A percentile compares a stretch with the other conserved stretches of the same genome.
These are phyloP conservation scores for Candida arabinofermentans DNA, from an alignment of 805 yeast genomes.

Conservation along the genomic window DNA sequence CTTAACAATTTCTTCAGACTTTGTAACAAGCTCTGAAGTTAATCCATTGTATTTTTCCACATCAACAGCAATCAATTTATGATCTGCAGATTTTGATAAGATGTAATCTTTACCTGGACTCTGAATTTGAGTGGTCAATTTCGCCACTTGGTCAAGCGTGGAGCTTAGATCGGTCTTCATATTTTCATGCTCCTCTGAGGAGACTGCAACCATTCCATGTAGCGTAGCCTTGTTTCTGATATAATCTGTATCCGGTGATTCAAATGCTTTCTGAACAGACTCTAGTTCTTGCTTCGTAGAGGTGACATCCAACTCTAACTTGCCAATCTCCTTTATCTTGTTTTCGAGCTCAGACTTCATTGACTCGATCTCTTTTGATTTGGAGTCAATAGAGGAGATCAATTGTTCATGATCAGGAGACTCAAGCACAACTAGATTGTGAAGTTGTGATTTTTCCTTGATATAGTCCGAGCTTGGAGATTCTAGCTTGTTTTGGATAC, in stretches of 20 bases:
- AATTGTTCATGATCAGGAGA: constrained; percentile 9
- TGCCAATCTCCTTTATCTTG: background rate
- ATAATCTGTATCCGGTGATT: constrained; percentile 29
- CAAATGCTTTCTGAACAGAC: constrained; percentile 3
- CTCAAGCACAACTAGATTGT: constrained; percentile 21
- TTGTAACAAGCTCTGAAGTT: background rate
- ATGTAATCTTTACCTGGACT: constrained; percentile 27
- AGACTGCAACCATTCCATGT: constrained; percentile 8
- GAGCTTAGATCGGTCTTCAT: constrained; percentile 1
- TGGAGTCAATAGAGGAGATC: constrained; percentile 14
- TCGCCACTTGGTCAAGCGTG: constrained; percentile 8
- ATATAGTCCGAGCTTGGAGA: constrained; percentile 21
- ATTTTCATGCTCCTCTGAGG: constrained; percentile 6
- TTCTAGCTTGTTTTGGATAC: background rate
- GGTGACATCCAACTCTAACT: constrained; percentile 3
- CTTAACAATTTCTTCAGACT: constrained; percentile 2
- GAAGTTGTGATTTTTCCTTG: constrained; percentile 13
- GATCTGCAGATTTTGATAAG: constrained; percentile 18
- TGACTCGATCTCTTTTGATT: constrained; percentile 1
- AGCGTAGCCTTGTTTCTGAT: constrained; percentile 26
- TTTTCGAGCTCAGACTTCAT: background rate
- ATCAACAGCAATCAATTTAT: constrained; percentile 5
- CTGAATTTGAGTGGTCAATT: constrained; percentile 12
- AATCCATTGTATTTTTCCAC: constrained; percentile 5
- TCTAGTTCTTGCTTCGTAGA: constrained; percentile 8